Conservation (phyloP, 176 grass and related monocot genomes). For the Zea luxurians region DNA sequence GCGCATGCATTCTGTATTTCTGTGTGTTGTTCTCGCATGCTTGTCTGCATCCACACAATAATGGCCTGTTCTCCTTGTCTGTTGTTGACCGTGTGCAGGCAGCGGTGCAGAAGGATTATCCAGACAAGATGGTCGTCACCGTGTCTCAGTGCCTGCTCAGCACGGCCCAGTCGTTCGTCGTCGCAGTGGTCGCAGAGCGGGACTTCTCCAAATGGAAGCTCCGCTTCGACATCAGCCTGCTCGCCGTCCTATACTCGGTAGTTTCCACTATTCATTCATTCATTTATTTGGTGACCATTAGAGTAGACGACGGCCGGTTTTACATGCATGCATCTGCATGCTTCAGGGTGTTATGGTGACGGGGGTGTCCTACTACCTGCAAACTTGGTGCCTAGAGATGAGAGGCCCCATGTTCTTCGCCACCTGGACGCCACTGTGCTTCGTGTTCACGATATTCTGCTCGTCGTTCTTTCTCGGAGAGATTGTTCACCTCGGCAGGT, state of each 20-base stretch:
- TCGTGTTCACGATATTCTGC: conserved; percentile 24
- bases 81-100: not conserved
- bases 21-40: not conserved
- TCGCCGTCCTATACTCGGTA: not conserved
- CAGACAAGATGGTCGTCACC: conserved; percentile 43
- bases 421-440: conserved; percentile 33
- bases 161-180: conserved; percentile 36
- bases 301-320: too few relatives aligned
- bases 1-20: not conserved
- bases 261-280: too few relatives aligned
- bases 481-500: conserved; percentile 25
- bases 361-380: conserved; percentile 34
- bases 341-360: conserved; percentile 15
- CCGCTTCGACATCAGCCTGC: not conserved
- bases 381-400: conserved; percentile 42
- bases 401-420: conserved; percentile 47
- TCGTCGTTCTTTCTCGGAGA: conserved; percentile 16
- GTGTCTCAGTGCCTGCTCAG: conserved; percentile 39
- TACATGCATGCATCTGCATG: too few relatives aligned
- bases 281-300: too few relatives aligned
- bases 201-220: conserved; percentile 50
- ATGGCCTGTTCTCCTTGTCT: too few relatives aligned
- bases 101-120: not conserved
- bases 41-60: not conserved
- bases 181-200: conserved; percentile 29